phyloP scores from a whole-genome alignment of 1,284 basidiomycete genomes.

The Prillingera fragicola region DNA sequence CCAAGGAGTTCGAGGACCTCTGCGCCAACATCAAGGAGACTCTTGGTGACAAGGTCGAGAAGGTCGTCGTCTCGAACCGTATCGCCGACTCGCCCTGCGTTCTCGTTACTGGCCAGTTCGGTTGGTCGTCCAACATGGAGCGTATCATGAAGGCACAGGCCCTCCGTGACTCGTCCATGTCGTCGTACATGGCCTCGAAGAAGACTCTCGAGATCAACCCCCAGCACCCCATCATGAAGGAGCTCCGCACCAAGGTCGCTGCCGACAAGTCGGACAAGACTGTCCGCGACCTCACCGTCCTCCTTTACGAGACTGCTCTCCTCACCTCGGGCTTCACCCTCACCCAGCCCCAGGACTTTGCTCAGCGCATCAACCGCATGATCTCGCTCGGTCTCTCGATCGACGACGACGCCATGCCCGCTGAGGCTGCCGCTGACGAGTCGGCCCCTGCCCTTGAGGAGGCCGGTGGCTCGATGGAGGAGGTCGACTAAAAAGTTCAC shows the following conservation, averaged over 20 bases:
- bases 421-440: conserved; percentile 31
- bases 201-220: conserved; percentile 99
- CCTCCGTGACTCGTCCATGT: conserved; percentile 97
- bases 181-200: conserved; percentile 98
- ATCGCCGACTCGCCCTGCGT: conserved; percentile 94
- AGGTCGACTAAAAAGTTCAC: conserved; percentile 45
- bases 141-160: conserved; percentile 99
- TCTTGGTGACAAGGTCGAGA: conserved; percentile 99
- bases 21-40: conserved; percentile 93
- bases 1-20: conserved; percentile 76
- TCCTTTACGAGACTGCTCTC: conserved; percentile 94
- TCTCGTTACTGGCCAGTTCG: conserved; percentile 96
- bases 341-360: conserved; percentile 90
- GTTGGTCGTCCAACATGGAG: conserved; percentile 99
- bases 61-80: conserved; percentile 97
- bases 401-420: conserved; percentile 44
- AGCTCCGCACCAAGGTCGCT: conserved; percentile 87
- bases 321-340: conserved; percentile 90
- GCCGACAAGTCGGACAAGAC: conserved; percentile 99
- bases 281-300: conserved; percentile 89
- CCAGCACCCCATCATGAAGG: conserved; percentile 86
- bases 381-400: conserved; percentile 64
- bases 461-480: conserved; percentile 50
- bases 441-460: conserved; percentile 43
- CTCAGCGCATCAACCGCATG: conserved; percentile 95